phyloP scores from a whole-genome alignment of 306 rosid genomes.

The Glycyrrhiza uralensis region DNA sequence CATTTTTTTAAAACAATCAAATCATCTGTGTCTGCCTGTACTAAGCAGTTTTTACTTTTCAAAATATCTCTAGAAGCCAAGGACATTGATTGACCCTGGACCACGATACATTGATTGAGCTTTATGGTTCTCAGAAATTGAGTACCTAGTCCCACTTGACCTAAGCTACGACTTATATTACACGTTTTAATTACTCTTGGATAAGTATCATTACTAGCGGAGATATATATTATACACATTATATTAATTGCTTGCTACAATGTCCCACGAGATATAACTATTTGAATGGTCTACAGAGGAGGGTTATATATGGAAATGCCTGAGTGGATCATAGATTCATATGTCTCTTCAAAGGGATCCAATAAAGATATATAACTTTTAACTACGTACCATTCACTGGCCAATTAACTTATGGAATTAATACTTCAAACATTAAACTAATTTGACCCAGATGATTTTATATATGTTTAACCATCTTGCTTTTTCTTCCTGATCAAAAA shows the following conservation, averaged over 20 bases:
- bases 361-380: background rate
- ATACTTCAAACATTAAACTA: background rate
- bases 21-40: too few species aligned
- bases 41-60: too few species aligned
- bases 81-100: slow-evolving; percentile 14
- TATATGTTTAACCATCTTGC: background rate
- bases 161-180: background rate
- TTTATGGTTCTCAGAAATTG: background rate
- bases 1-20: too few species aligned
- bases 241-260: background rate
- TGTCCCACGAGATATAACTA: background rate
- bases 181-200: slow-evolving; percentile 17
- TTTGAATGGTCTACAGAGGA: background rate
- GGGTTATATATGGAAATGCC: background rate
- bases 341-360: slow-evolving; percentile 2
- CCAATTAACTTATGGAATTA: background rate
- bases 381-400: background rate
- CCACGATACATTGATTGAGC: slow-evolving; percentile 7
- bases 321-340: too few species aligned
- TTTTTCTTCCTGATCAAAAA: background rate
- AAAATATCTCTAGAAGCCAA: slow-evolving; percentile 1
- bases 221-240: background rate
- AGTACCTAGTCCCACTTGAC: slow-evolving; percentile 26
- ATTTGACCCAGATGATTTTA: background rate
- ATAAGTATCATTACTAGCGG: background rate